Conservation (phyloP, 352 stramenopile species). For the Phytophthora europaea region DNA sequence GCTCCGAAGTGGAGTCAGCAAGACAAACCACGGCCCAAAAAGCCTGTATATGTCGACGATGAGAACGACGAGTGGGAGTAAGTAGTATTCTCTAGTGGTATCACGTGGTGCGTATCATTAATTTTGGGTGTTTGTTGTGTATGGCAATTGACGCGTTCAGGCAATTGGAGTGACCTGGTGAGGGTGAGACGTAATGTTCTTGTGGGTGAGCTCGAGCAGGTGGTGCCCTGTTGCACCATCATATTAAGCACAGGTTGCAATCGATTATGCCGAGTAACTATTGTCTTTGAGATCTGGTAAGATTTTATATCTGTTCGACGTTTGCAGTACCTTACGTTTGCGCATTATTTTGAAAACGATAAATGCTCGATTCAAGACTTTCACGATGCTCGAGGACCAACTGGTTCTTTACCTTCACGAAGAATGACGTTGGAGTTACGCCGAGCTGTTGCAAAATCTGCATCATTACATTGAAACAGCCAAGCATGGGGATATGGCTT, state of each 20-base stretch:
- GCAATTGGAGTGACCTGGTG: background rate
- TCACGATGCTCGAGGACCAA: too few species aligned
- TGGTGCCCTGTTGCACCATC: background rate
- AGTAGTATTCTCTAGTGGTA: slow-evolving; percentile 3
- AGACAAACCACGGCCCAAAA: slow-evolving; percentile 13
- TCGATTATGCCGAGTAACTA: background rate
- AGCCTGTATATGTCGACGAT: slow-evolving; percentile 37
- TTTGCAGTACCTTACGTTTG: background rate
- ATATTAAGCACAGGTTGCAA: background rate
- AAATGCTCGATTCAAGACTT: background rate
- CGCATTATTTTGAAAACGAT: background rate
- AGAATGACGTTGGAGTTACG: too few species aligned
- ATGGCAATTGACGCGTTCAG: background rate
- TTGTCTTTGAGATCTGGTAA: background rate
- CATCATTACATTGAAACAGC: background rate
- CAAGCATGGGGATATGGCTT: background rate
- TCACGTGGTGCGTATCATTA: background rate
- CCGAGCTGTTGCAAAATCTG: background rate
- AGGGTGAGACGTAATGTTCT: background rate
- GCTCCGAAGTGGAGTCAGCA: slow-evolving; percentile 73
- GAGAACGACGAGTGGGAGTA: slow-evolving; percentile 52
- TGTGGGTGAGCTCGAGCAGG: background rate
- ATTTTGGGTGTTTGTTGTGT: background rate
- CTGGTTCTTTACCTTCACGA: too few species aligned
- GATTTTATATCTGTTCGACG: background rate